A percentile compares a stretch with the other conserved stretches of the same genome.
Evolutionary conservation across 2,329 filamentous ascomycete genomes (phyloP).

Genomic region (Diplodia intermedia): DNA sequence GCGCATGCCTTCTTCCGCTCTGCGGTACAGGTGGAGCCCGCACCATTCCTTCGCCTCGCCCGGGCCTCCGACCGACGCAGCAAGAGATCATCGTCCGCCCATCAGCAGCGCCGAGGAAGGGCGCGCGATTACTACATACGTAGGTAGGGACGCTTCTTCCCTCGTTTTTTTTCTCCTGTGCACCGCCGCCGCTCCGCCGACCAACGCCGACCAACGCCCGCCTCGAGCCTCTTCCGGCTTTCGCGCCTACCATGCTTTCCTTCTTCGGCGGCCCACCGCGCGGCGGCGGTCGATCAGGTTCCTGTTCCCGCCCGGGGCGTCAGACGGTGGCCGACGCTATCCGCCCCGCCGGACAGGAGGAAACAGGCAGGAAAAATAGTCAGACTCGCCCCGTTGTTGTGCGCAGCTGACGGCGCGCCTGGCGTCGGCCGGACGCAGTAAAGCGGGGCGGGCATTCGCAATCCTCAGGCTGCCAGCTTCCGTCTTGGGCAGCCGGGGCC

Average conservation of each 20-base stretch:
- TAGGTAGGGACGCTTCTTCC: neutral
- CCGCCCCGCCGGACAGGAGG: conserved; percentile 2
- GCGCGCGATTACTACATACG: neutral
- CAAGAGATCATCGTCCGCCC: neutral
- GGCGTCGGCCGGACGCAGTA: conserved; percentile 14
- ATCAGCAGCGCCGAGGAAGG: neutral
- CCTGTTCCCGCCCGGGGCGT: neutral
- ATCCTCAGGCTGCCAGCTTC: conserved; percentile 14
- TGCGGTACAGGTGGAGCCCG: neutral
- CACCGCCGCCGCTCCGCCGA: neutral
- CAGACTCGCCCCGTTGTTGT: neutral
- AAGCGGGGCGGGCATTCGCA: conserved; percentile 17
- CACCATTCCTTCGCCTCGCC: conserved; percentile 20
- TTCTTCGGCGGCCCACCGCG: neutral
- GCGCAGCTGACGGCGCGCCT: conserved; percentile 21
- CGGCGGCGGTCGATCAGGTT: conserved; percentile 1
- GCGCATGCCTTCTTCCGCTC: neutral
- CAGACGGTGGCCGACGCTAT: neutral
- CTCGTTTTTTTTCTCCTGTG: neutral
- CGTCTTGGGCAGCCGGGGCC: conserved; percentile 1
- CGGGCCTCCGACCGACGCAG: neutral
- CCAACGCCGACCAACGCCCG: neutral
- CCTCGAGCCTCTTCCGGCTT: neutral
- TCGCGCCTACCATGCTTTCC: neutral
- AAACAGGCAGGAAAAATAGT: neutral